Conservation (phyloP, 2,329 filamentous ascomycete genomes). For the Penicillium capsulatum region DNA sequence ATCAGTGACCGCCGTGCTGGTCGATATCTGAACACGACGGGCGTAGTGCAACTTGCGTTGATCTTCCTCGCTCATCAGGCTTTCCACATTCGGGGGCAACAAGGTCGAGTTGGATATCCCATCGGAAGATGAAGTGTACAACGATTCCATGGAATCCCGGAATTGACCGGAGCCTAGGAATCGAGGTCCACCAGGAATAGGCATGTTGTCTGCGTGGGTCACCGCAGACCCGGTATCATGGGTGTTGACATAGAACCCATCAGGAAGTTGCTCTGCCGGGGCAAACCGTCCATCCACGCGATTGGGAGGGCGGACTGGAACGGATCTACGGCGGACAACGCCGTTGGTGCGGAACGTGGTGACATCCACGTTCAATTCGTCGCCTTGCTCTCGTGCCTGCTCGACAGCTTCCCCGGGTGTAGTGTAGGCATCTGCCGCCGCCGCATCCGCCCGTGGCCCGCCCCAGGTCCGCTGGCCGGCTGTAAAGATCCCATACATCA, state of each 20-base stretch:
- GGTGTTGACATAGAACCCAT: constrained; percentile 65
- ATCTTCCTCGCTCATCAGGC: constrained; percentile 74
- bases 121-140: constrained; percentile 49
- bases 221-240: constrained; percentile 64
- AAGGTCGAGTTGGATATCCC: constrained; percentile 60
- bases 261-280: constrained; percentile 62
- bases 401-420: constrained; percentile 82
- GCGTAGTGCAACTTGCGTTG: constrained; percentile 68
- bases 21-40: constrained; percentile 44
- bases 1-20: constrained; percentile 2
- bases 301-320: constrained; percentile 68
- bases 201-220: constrained; percentile 46
- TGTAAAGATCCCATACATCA: constrained; percentile 95
- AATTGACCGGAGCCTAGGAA: constrained; percentile 51
- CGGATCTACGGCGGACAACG: constrained; percentile 42
- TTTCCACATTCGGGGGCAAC: constrained; percentile 65
- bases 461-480: constrained; percentile 94
- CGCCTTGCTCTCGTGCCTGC: constrained; percentile 69
- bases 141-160: constrained; percentile 61
- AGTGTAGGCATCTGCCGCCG: constrained; percentile 68
- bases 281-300: constrained; percentile 75
- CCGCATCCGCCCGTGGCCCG: constrained; percentile 84
- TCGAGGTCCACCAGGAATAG: constrained; percentile 45
- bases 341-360: constrained; percentile 65
- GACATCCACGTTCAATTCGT: constrained; percentile 84